Evolutionary conservation across 805 yeast genomes (phyloP).

Genomic region (Candida jianshihensis): DNA sequence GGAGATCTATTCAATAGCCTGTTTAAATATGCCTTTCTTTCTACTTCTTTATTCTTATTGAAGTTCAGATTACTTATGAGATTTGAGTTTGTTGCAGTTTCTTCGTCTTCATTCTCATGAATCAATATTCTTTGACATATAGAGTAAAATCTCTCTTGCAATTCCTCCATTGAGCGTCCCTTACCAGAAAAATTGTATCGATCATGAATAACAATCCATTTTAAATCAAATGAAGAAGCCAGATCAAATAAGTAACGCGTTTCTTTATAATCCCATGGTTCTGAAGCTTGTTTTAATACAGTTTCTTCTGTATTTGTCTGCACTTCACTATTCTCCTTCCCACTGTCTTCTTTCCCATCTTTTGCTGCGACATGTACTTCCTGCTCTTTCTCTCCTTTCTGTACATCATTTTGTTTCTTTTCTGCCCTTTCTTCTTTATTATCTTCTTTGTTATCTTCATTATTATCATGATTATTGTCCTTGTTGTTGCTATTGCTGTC

Average conservation of each 20-base stretch:
- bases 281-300: slow-evolving; percentile 9
- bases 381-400: background rate
- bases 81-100: slow-evolving; percentile 34
- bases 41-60: slow-evolving; percentile 64
- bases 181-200: slow-evolving; percentile 33
- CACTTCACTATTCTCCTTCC: slow-evolving; percentile 20
- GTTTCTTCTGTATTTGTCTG: slow-evolving; percentile 12
- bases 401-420: background rate
- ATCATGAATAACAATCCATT: slow-evolving; percentile 65
- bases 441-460: no score
- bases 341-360: slow-evolving; percentile 4
- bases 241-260: slow-evolving; percentile 72
- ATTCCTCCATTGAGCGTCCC: slow-evolving; percentile 60
- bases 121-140: slow-evolving; percentile 52
- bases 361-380: slow-evolving; percentile 5
- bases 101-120: slow-evolving; percentile 31
- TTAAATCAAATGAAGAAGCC: slow-evolving; percentile 43
- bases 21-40: slow-evolving; percentile 74
- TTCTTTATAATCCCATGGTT: slow-evolving; percentile 69
- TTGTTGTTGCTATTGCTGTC: no score
- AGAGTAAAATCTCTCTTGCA: slow-evolving; percentile 74
- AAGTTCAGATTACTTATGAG: slow-evolving; percentile 61
- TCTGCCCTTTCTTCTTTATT: background rate
- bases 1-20: slow-evolving; percentile 78
- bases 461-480: no score